Percentiles rank a stretch among this genome's conserved stretches.
phyloP scores from a whole-genome alignment of 2,329 filamentous ascomycete genomes.

The Colletotrichum coccodes region DNA sequence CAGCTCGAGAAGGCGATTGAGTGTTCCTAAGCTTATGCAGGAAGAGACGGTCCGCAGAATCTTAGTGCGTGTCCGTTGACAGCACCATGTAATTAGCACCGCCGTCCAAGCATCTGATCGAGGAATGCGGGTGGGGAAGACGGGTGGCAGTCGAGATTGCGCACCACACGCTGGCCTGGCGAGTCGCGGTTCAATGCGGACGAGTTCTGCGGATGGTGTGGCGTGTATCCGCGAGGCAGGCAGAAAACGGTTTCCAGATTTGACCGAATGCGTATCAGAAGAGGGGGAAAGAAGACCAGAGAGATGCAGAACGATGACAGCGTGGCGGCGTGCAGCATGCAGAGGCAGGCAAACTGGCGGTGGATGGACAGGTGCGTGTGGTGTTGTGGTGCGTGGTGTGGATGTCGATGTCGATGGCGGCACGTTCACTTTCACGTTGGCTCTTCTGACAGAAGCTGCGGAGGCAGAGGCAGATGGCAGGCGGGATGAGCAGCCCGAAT shows the following conservation, averaged over 20 bases:
- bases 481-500: neutral
- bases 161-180: no score
- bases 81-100: neutral
- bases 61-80: slow-evolving; percentile 16
- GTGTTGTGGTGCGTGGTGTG: neutral
- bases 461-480: neutral
- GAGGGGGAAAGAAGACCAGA: neutral
- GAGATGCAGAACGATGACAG: neutral
- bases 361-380: neutral
- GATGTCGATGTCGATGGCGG: neutral
- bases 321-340: no score
- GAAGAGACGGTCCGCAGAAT: slow-evolving; percentile 25
- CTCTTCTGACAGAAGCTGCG: neutral
- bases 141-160: neutral
- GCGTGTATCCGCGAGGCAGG: neutral
- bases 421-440: neutral
- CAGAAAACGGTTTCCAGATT: neutral
- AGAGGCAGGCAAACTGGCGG: neutral
- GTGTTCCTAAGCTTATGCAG: slow-evolving; percentile 28
- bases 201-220: neutral
- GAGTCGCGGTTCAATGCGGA: neutral
- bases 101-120: slow-evolving; percentile 24
- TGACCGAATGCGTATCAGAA: neutral
- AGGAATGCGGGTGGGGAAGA: slow-evolving; percentile 9
- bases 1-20: neutral